Base-by-base conservation (phyloP, 208 protist species). In the Leishmania aethiopica region DNA sequence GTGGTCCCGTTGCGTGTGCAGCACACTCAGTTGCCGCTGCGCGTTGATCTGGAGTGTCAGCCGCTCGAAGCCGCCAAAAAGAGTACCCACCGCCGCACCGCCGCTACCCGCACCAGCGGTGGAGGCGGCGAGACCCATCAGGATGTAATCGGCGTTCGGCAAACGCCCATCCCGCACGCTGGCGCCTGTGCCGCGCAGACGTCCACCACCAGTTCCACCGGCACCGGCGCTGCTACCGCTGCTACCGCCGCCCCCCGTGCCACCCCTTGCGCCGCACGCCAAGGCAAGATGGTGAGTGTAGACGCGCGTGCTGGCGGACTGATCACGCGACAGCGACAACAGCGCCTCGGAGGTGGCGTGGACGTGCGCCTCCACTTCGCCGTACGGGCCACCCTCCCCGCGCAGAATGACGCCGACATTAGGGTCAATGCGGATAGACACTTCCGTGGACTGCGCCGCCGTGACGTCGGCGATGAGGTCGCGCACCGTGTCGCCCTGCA, bases 11-110 rank as follows among this genome's bases (percentile, higher is more conserved):
- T 90, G 84, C 78, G 79, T 90, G 88, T 96, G 92, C 35, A 95
- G 73, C 22, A 97, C 91, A 75, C 93, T 93, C 17, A 97, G 87
- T 80, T 96, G 91, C 53, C 84, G 72, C 70, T 82, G 84, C 15
- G 84, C 86, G 73, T 97, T 97, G 59, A 97, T 86, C 81, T 93
- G 90, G 74, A 97, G 80, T 42, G 91, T 88, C 64, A 97, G 74
- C 7, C 91, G 86, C 78, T 97, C 94, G 79, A 96, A 96, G 5
- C 92, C 93, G 28, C 86, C 86, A 73, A 90, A 84, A 11, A 82
- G 66, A 6, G 70, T 53, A 7, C 59, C 71, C 4, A 64, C 80
- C 5, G n/a, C 62, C 13, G 53, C 77, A 77, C 55, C 79, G 45
- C 70, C 69, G 32, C 60, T 49, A 42, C 86, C 45, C 3, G 70